Conservation (phyloP, 2,329 filamentous ascomycete genomes). For the Talaromyces sp. region DNA sequence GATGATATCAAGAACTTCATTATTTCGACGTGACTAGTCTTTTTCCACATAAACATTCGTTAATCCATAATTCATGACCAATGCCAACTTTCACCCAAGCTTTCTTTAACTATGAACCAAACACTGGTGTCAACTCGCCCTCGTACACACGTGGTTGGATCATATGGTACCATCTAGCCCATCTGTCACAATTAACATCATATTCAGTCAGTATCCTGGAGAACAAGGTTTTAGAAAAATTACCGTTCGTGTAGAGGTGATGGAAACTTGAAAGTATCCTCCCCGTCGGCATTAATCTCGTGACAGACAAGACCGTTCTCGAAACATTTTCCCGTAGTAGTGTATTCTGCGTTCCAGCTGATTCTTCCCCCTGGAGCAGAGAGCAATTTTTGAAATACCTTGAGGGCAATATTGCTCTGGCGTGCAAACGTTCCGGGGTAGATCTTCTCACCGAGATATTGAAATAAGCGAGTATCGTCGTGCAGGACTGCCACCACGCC, state of each 20-base stretch:
- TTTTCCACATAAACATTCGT: background rate
- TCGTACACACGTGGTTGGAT: constrained; percentile 4
- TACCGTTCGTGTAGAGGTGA: constrained; percentile 8
- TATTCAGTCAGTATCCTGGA: background rate
- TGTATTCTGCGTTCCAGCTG: background rate
- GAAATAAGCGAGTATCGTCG: background rate
- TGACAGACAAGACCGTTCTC: background rate
- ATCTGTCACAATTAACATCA: background rate
- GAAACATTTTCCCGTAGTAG: constrained; percentile 4
- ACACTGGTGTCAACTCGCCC: constrained; percentile 4
- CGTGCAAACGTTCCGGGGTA: constrained; percentile 6
- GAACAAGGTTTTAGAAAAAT: too few species aligned
- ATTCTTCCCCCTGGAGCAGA: constrained; percentile 1
- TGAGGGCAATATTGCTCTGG: background rate
- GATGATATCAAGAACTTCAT: too few species aligned
- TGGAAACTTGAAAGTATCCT: background rate
- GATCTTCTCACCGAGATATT: background rate
- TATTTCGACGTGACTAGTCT: too few species aligned
- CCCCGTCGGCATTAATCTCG: background rate
- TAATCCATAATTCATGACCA: background rate
- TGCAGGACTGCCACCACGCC: background rate
- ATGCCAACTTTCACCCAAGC: background rate
- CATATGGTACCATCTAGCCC: constrained; percentile 6
- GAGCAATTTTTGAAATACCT: constrained; percentile 5
- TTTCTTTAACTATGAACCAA: background rate